These are phyloP conservation scores for Botryotinia calthae DNA, from an alignment of 2,329 filamentous ascomycete genomes.

Conservation along the genomic window DNA sequence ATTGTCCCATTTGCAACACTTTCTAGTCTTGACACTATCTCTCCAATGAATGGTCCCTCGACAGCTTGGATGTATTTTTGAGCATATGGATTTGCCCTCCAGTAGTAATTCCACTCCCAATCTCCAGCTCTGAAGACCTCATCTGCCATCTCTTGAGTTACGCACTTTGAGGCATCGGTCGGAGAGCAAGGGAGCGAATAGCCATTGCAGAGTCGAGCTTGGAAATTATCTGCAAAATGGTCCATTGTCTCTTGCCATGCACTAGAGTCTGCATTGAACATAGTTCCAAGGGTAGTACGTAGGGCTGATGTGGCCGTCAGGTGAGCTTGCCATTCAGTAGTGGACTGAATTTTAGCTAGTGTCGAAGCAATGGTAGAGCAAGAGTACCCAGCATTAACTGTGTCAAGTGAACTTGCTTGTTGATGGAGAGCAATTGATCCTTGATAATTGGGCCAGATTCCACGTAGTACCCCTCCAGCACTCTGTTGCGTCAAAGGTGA, in stretches of 20 bases:
- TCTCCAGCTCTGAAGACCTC: constrained; percentile 43
- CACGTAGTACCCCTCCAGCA: constrained; percentile 42
- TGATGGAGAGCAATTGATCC: constrained; percentile 41
- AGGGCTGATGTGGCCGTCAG: constrained; percentile 37
- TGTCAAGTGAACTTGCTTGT: constrained; percentile 40
- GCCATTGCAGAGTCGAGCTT: constrained; percentile 43
- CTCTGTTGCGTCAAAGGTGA: constrained; percentile 41
- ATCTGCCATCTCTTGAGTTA: constrained; percentile 38
- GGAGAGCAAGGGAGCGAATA: constrained; percentile 40
- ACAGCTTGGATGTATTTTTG: constrained; percentile 41
- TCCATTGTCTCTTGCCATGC: constrained; percentile 41
- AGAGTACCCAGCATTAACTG: constrained; percentile 41
- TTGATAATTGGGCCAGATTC: constrained; percentile 39
- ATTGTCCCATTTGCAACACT: constrained; percentile 33
- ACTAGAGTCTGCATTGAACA: constrained; percentile 37
- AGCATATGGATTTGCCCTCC: constrained; percentile 39
- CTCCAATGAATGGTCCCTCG: constrained; percentile 42
- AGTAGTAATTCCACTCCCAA: constrained; percentile 45
- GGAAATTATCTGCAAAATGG: constrained; percentile 44
- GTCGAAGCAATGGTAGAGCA: constrained; percentile 35
- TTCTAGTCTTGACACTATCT: constrained; percentile 39
- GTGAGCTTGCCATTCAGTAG: constrained; percentile 40
- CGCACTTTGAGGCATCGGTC: constrained; percentile 36
- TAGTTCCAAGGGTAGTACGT: constrained; percentile 36
- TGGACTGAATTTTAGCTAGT: constrained; percentile 36